These are phyloP conservation scores for Fusarium mundagurra DNA, from an alignment of 2,329 filamentous ascomycete genomes.

Conservation along the genomic window DNA sequence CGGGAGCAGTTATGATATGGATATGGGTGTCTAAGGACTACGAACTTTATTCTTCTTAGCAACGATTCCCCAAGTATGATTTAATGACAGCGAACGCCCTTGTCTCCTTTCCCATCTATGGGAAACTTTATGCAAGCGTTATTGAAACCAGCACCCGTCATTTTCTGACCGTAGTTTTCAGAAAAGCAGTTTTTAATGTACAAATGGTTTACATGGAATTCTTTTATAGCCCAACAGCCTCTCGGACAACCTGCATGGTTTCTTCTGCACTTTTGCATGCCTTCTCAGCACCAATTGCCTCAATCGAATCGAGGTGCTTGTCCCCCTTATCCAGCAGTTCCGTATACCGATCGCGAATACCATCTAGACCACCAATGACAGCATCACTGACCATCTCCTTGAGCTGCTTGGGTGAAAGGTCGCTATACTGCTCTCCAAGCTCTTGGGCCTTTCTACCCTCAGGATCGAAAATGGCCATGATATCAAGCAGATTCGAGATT, in stretches of 20 bases:
- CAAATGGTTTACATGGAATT: not conserved
- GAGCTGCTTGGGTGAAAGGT: slow-evolving; percentile 50
- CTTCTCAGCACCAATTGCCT: slow-evolving; percentile 65
- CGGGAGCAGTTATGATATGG: not conserved
- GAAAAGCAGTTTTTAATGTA: not conserved
- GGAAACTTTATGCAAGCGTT: not conserved
- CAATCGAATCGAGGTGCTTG: slow-evolving; percentile 66
- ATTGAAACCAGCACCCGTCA: not conserved
- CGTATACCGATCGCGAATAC: slow-evolving; percentile 66
- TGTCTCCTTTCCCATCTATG: not conserved
- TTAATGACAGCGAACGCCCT: not conserved
- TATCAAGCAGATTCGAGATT: slow-evolving; percentile 85
- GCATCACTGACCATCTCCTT: slow-evolving; percentile 67
- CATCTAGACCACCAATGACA: slow-evolving; percentile 62
- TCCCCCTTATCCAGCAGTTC: slow-evolving; percentile 59
- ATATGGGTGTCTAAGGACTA: not conserved
- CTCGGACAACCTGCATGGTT: slow-evolving; percentile 64
- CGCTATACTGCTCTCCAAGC: slow-evolving; percentile 52
- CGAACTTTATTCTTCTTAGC: not conserved
- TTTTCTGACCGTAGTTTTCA: not conserved
- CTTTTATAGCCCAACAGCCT: slow-evolving; percentile 60
- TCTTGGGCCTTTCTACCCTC: slow-evolving; percentile 51
- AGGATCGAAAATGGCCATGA: slow-evolving; percentile 76
- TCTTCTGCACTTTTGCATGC: slow-evolving; percentile 70
- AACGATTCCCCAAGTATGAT: not conserved